These are phyloP conservation scores for Moesziomyces aphidis DNA, from an alignment of 1,284 basidiomycete species.

Conservation along the genomic window DNA sequence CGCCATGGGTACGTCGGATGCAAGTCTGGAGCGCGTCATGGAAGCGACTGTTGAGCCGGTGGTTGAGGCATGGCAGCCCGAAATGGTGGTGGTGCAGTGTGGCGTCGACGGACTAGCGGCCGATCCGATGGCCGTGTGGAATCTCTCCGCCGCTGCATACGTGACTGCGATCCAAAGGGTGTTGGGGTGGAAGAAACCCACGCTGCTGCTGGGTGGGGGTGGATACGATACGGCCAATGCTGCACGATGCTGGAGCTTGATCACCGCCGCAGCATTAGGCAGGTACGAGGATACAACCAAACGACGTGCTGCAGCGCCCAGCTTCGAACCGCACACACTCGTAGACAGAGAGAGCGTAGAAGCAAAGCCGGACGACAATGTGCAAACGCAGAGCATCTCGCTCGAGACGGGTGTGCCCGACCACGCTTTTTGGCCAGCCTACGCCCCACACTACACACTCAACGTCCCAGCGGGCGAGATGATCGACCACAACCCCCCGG, in stretches of 20 bases:
- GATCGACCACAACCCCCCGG: conserved; percentile 46
- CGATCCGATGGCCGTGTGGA: conserved; percentile 77
- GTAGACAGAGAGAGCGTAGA: conserved; percentile 3
- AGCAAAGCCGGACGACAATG: neutral
- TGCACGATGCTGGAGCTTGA: conserved; percentile 33
- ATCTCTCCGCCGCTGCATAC: conserved; percentile 75
- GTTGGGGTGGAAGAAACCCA: conserved; percentile 38
- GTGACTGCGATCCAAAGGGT: conserved; percentile 25
- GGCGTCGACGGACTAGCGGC: conserved; percentile 86
- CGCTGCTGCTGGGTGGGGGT: conserved; percentile 48
- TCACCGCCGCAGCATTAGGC: conserved; percentile 40
- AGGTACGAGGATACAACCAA: conserved; percentile 12
- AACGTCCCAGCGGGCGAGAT: conserved; percentile 28
- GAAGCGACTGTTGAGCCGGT: conserved; percentile 71
- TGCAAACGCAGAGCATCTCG: conserved; percentile 30
- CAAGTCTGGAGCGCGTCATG: conserved; percentile 25
- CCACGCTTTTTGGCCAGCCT: conserved; percentile 45
- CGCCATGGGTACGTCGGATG: conserved; percentile 20
- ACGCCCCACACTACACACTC: conserved; percentile 24
- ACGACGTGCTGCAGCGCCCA: neutral
- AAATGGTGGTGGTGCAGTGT: conserved; percentile 84
- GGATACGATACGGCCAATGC: conserved; percentile 47
- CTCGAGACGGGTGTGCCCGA: conserved; percentile 25
- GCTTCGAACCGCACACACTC: neutral
- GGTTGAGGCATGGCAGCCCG: conserved; percentile 76